Conservation (phyloP, 2,329 filamentous ascomycete genomes). For the Madurella mycetomatis region DNA sequence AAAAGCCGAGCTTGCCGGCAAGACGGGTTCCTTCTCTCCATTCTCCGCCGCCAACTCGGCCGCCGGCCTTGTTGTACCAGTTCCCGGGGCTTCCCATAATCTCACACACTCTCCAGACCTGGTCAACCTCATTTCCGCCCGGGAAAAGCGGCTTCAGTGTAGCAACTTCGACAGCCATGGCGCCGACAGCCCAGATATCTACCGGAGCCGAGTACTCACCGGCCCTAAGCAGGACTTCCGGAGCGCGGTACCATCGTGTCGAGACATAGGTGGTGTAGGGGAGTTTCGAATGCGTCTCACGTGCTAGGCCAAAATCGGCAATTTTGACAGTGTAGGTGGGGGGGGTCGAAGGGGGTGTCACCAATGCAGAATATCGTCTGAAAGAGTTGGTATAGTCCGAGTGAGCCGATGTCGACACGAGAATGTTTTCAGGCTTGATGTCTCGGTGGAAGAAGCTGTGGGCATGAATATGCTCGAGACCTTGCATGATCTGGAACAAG, state of each 20-base stretch:
- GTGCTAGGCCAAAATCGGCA: constrained; percentile 94
- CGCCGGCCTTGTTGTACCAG: constrained; percentile 92
- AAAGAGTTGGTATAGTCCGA: constrained; percentile 81
- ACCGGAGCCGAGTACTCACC: constrained; percentile 97
- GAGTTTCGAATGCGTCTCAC: constrained; percentile 92
- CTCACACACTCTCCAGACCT: constrained; percentile 97
- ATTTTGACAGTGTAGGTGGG: constrained; percentile 96
- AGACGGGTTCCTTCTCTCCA: constrained; percentile 93
- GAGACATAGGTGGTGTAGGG: constrained; percentile 99
- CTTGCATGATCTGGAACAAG: constrained; percentile 92
- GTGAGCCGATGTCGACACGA: constrained; percentile 85
- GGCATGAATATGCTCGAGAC: constrained; percentile 93
- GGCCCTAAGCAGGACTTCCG: constrained; percentile 87
- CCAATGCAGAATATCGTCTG: constrained; percentile 84
- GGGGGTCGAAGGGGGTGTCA: constrained; percentile 92
- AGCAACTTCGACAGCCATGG: constrained; percentile 97
- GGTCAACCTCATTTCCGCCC: constrained; percentile 95
- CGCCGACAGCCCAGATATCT: constrained; percentile 97
- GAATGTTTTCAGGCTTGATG: constrained; percentile 98
- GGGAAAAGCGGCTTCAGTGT: constrained; percentile 96
- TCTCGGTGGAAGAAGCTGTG: constrained; percentile 98
- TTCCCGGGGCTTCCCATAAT: constrained; percentile 99
- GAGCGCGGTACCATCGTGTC: constrained; percentile 95
- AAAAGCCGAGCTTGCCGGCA: constrained; percentile 94
- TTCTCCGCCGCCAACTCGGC: constrained; percentile 86